Percentiles rank a stretch among this genome's conserved stretches.
Conservation (phyloP, 2,329 filamentous ascomycete genomes). For the Fusarium nurragi region DNA sequence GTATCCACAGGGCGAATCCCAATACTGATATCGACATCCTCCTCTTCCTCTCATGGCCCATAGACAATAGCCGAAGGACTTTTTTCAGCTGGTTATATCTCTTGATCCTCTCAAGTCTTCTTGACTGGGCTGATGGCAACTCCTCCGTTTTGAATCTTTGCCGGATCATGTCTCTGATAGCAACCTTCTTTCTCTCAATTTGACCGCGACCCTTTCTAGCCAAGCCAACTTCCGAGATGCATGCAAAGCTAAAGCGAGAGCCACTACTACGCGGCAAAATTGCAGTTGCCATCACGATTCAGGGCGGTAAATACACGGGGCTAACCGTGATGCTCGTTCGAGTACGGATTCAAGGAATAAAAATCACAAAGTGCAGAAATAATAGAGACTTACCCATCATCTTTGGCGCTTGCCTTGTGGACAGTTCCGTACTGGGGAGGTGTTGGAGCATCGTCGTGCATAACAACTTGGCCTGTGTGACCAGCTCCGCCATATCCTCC, state of each 20-base stretch:
- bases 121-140: conserved; percentile 34
- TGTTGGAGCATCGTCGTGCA: conserved; percentile 47
- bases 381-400: conserved; percentile 55
- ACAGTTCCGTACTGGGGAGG: conserved; percentile 49
- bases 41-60: conserved; percentile 40
- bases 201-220: conserved; percentile 44
- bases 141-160: conserved; percentile 41
- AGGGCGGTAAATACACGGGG: conserved; percentile 20
- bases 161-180: conserved; percentile 37
- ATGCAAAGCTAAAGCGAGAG: conserved; percentile 32
- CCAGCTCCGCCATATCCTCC: conserved; percentile 44
- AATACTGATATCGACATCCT: conserved; percentile 41
- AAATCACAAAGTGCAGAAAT: conserved; percentile 41
- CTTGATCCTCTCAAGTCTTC: conserved; percentile 39
- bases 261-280: conserved; percentile 35
- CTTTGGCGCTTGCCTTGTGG: conserved; percentile 71
- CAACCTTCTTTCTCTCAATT: conserved; percentile 40
- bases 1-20: conserved; percentile 44
- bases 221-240: conserved; percentile 42
- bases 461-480: conserved; percentile 40
- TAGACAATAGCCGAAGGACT: conserved; percentile 31
- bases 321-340: conserved; percentile 18
- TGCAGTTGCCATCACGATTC: conserved; percentile 34
- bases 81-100: conserved; percentile 38
- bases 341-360: conserved; percentile 17